These are phyloP conservation scores for Pueraria montana DNA, from an alignment of 306 rosid genomes.

Conservation along the genomic window DNA sequence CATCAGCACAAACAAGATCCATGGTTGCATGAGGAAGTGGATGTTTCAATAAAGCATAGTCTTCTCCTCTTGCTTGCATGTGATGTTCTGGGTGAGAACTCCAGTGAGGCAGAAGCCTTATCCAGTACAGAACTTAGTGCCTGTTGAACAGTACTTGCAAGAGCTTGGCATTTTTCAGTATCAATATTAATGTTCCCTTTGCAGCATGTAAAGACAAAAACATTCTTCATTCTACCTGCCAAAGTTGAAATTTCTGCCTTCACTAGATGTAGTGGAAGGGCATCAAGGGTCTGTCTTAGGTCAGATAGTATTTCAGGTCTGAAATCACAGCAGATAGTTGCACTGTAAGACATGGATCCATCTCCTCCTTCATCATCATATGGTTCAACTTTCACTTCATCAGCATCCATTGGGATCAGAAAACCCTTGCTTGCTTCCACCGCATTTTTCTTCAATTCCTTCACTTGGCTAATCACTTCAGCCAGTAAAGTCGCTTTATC, in stretches of 20 bases:
- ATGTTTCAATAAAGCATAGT: constrained; percentile 56
- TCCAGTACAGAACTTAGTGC: constrained; percentile 71
- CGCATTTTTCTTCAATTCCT: constrained; percentile 77
- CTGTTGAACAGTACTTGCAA: constrained; percentile 63
- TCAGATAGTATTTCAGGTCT: constrained; percentile 76
- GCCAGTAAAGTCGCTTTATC: constrained; percentile 90
- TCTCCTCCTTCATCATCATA: constrained; percentile 51
- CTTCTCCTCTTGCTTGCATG: constrained; percentile 67
- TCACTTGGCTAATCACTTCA: constrained; percentile 77
- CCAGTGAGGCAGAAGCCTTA: constrained; percentile 68
- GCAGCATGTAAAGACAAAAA: constrained; percentile 62
- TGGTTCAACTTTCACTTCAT: constrained; percentile 82
- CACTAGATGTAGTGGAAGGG: constrained; percentile 67
- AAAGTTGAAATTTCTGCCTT: constrained; percentile 82
- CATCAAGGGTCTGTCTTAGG: constrained; percentile 68
- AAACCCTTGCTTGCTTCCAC: constrained; percentile 75
- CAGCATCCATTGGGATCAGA: constrained; percentile 77
- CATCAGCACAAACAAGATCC: constrained; percentile 28
- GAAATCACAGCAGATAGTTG: constrained; percentile 79
- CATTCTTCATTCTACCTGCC: constrained; percentile 74
- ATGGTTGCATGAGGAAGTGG: constrained; percentile 49
- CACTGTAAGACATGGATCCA: constrained; percentile 63
- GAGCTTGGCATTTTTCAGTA: constrained; percentile 54
- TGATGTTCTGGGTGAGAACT: constrained; percentile 70
- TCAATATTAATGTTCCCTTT: constrained; percentile 42